These are phyloP conservation scores for Candida albicans DNA, from an alignment of 1,139 yeast species.

Conservation along the genomic window DNA sequence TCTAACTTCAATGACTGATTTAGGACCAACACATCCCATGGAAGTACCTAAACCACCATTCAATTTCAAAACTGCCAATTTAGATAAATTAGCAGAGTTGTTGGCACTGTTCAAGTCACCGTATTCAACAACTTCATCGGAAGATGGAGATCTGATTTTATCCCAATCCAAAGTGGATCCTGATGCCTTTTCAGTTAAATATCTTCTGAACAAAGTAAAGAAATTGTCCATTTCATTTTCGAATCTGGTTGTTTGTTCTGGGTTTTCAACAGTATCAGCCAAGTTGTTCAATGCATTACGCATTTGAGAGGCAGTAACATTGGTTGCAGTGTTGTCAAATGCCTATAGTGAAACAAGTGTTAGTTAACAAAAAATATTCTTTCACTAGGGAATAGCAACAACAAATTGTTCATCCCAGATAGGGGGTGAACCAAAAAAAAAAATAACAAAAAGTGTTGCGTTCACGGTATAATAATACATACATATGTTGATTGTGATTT, in stretches of 20 bases:
- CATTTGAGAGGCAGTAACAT: conserved; percentile 97
- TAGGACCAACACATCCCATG: conserved; percentile 99
- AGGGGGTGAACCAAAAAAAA: not conserved
- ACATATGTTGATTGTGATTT: conserved; percentile 73
- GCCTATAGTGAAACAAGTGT: conserved; percentile 47
- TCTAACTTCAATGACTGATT: conserved; percentile 95
- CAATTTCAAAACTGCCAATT: conserved; percentile 91
- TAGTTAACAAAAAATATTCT: no score
- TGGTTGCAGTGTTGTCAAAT: conserved; percentile 92
- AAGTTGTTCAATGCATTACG: conserved; percentile 89
- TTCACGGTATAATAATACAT: conserved; percentile 22
- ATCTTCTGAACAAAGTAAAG: conserved; percentile 90
- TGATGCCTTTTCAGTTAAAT: conserved; percentile 83
- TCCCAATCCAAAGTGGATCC: conserved; percentile 92
- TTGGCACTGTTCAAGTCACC: conserved; percentile 41
- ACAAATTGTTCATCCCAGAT: no score
- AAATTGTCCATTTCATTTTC: conserved; percentile 95
- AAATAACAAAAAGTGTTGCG: no score
- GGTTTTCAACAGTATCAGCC: conserved; percentile 74
- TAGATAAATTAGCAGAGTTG: conserved; percentile 56
- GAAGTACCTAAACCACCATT: conserved; percentile 99
- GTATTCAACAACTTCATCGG: conserved; percentile 87
- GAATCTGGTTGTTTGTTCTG: conserved; percentile 58
- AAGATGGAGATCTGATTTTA: conserved; percentile 83
- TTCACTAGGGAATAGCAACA: no score